Evolutionary conservation across 2,329 filamentous ascomycete genomes (phyloP), one percentile per base, ranked within the genome.

Genomic region (Fusarium brevicatenulatum): DNA sequence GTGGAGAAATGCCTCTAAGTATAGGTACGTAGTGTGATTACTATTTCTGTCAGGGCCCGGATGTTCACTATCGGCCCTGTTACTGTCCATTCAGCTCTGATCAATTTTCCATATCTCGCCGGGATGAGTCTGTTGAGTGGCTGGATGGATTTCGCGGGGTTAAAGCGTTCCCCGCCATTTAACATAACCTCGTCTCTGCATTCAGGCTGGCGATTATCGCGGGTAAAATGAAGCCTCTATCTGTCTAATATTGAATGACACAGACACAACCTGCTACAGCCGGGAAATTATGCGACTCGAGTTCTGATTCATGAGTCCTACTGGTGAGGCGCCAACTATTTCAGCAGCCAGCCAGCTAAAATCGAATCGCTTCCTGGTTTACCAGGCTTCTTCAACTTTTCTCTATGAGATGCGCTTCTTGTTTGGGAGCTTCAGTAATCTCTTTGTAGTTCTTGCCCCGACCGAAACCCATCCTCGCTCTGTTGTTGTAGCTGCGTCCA

Each of bases 401-500:
- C 34, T 53, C 4, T 28, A 16, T 28, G 50, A 7, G 34, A 18
- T 34, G 6, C 36, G 23, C 18, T 40, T 54, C 36, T 28, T 28
- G 19, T 28, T 18, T 21, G 11, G 50, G 34, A 28, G 23, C 30
- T 36, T 36, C 34, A 36, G 34, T 30, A n/a, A 58, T 21, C 11
- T 58, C 55, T 36, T 25, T 16, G 32, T 23, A 36, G n/a, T 21
- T 21, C 54, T 21, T 34, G 9, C 9, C 9, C 40, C n/a, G 15
- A 47, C 8, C 12, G 18, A 18, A 9, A 25, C 32, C 25, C 15
- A n/a, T 37, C 37, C 30, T 58, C 16, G 23, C 9, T 55, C 70
- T 76, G 44, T 77, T 77, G 60, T 80, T 79, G 72, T 81, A 77
- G 52, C 82, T 83, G 34, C 76, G 73, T 16, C 74, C 75, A 63